Base-by-base conservation (phyloP, 352 stramenopile species). In the Globisporangium solare region DNA sequence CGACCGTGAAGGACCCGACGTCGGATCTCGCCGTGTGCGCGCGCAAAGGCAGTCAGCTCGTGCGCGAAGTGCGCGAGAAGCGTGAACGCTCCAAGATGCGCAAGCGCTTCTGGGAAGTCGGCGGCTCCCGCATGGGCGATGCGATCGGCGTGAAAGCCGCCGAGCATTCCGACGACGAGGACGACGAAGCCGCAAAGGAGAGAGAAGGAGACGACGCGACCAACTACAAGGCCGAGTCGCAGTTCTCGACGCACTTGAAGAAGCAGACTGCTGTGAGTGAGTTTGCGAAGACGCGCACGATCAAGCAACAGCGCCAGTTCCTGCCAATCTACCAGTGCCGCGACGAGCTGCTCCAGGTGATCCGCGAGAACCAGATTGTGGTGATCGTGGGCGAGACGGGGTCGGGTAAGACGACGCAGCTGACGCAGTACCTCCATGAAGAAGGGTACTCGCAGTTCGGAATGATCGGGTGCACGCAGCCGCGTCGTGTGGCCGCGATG, bases 41-140 rank as follows among this genome's bases (percentile, higher is more conserved):
- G 22, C 75, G 92, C 50, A 97, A 98, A 62, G 97, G 97, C 31
- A 98, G 85, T 37, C 86, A 86, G 35, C 74, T 94, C 39, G 51
- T 98, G 47, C 72, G 72, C 0, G 71, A 89, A 60, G 82, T 93
- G 51, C 71, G 83, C 7, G 82, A 94, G 47, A 77, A 94, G 58
- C 74, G 78, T 6, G 84, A 94, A 47, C 70, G 73, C 0, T 88
- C 85, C 50, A 97, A 97, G 56, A 99, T 99, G 93, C 82, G 96
- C 45, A 94, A 99, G 75, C 86, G 97, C 20, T 99, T 99, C 73
- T 99, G 97, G 97, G 97, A 99, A 64, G 61, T 99, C 8, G 97
- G 96, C 7, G 97, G 97, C 3, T 98, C 88, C 22, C 84, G 92
- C 35, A 99, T 99, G 96, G 97, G 97, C 20, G 75, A 99, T 49